A percentile compares a stretch with the other conserved stretches of the same genome.
Evolutionary conservation across 2,329 filamentous ascomycete species (phyloP).

Genomic region (Stagonosporopsis vannaccii): DNA sequence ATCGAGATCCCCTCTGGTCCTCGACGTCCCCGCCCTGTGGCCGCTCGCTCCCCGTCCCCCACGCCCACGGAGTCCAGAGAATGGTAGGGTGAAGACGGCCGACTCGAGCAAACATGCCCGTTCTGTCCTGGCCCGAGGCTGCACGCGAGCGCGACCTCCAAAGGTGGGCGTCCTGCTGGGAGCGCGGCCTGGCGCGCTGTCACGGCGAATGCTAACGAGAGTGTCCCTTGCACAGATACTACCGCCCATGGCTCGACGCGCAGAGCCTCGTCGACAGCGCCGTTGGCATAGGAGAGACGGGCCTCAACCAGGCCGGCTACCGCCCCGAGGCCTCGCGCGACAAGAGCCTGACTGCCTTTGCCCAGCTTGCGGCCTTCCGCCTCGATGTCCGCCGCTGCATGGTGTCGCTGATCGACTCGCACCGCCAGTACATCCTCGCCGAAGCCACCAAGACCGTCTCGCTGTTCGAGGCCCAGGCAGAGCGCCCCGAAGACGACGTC

Average conservation of each 20-base stretch:
- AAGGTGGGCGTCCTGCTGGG: conserved; percentile 23
- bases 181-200: not conserved
- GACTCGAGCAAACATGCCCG: conserved; percentile 23
- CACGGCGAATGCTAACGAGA: conserved; percentile 6
- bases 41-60: not conserved
- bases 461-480: conserved; percentile 36
- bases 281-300: conserved; percentile 32
- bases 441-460: conserved; percentile 49
- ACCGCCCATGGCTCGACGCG: conserved; percentile 47
- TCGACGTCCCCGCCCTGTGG: not conserved
- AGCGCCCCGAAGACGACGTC: conserved; percentile 32
- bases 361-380: conserved; percentile 45
- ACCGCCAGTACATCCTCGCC: conserved; percentile 48
- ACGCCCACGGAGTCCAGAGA: conserved; percentile 11
- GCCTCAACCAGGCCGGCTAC: conserved; percentile 36
- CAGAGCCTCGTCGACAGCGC: conserved; percentile 39
- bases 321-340: conserved; percentile 33
- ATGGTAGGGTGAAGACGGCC: conserved; percentile 20
- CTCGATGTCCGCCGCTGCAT: conserved; percentile 44
- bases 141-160: conserved; percentile 41
- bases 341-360: conserved; percentile 45
- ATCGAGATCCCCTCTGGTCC: not conserved
- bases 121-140: conserved; percentile 28
- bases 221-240: conserved; percentile 32
- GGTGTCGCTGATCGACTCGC: conserved; percentile 49